Percentiles rank a stretch among this genome's conserved stretches.
Evolutionary conservation across 1,139 yeast genomes (phyloP).

Genomic region (Blastobotrys illinoisensis): DNA sequence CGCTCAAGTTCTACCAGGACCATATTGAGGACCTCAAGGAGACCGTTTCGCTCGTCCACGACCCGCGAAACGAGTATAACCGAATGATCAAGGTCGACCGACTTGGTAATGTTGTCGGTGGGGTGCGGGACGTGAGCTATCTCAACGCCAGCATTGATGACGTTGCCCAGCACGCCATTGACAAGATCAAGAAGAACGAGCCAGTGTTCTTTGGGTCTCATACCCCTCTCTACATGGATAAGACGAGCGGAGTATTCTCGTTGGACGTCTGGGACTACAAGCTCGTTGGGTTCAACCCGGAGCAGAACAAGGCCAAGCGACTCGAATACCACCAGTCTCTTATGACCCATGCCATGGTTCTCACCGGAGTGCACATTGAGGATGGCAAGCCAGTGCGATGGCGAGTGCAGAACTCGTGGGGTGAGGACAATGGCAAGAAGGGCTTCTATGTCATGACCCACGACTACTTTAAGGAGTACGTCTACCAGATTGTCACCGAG

Average conservation of each 20-base stretch:
- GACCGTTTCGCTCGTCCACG: constrained; percentile 66
- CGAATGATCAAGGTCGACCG: constrained; percentile 63
- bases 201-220: constrained; percentile 81
- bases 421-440: constrained; percentile 63
- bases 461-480: constrained; percentile 75
- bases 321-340: constrained; percentile 51
- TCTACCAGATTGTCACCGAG: constrained; percentile 72
- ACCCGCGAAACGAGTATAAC: constrained; percentile 68
- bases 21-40: constrained; percentile 49
- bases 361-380: constrained; percentile 64
- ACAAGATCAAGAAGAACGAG: constrained; percentile 62
- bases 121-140: constrained; percentile 55
- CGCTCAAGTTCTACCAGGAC: constrained; percentile 54
- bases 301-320: constrained; percentile 54
- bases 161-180: constrained; percentile 55
- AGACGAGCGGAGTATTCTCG: constrained; percentile 63
- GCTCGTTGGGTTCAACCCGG: constrained; percentile 55
- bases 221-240: constrained; percentile 64
- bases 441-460: constrained; percentile 81
- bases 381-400: constrained; percentile 62
- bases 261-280: constrained; percentile 59
- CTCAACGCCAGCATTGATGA: constrained; percentile 58
- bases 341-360: constrained; percentile 87
- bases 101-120: constrained; percentile 65
- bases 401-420: constrained; percentile 88